Evolutionary conservation across 164 flowering plant genomes (phyloP).

Genomic region (Kalanchoe fedtschenkoi): DNA sequence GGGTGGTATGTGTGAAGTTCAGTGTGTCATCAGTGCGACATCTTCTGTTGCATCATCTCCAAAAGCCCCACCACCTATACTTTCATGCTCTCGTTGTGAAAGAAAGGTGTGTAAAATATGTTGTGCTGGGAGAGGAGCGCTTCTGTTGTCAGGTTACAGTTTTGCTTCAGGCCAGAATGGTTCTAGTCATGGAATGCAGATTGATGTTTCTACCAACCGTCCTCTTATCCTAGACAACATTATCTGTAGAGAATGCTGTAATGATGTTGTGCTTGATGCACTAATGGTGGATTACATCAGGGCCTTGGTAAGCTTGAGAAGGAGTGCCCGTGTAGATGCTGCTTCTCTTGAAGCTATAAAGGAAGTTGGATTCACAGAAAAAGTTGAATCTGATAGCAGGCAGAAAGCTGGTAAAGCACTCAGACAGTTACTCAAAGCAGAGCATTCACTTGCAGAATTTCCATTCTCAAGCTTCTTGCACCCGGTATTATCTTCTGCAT

Average conservation of each 20-base stretch:
- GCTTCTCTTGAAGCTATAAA: constrained; percentile 56
- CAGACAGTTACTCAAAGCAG: constrained; percentile 39
- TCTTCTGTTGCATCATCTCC: constrained; percentile 16
- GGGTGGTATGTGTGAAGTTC: constrained; percentile 67
- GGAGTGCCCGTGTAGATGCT: constrained; percentile 50
- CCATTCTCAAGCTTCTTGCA: constrained; percentile 77
- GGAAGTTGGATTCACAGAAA: constrained; percentile 35
- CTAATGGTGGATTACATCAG: constrained; percentile 71
- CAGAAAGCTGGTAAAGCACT: constrained; percentile 19
- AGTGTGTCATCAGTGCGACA: constrained; percentile 31
- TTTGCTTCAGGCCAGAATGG: constrained; percentile 40
- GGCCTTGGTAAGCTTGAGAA: constrained; percentile 57
- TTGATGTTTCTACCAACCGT: constrained; percentile 40
- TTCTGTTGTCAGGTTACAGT: constrained; percentile 43
- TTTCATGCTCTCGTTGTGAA: constrained; percentile 55
- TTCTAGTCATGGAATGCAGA: constrained; percentile 42
- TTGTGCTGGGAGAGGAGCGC: constrained; percentile 91
- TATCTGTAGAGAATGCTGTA: constrained; percentile 74
- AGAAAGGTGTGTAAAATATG: constrained; percentile 76
- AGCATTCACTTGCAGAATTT: constrained; percentile 90
- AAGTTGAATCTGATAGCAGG: constrained; percentile 16
- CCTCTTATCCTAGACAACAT: constrained; percentile 38
- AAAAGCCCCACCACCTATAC: constrained; percentile 20
- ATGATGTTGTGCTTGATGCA: constrained; percentile 63
- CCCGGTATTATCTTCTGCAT: constrained; percentile 38